Conservation (phyloP, 768 basidiomycete genomes). For the Boletus reticuloceps region DNA sequence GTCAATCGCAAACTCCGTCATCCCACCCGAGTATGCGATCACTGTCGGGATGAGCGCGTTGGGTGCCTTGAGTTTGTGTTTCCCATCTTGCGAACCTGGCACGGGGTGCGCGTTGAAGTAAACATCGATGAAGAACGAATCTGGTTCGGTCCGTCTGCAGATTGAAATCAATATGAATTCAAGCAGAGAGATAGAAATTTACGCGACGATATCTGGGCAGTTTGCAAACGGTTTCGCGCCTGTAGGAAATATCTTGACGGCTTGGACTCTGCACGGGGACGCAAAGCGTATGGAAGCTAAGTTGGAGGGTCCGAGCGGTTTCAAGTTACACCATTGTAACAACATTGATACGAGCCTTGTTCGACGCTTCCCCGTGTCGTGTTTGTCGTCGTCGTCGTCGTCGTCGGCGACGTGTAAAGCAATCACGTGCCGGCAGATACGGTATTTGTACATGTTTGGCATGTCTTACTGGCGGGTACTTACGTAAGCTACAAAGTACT, state of each 20-base stretch:
- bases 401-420: neutral
- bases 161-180: neutral
- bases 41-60: slow-evolving; percentile 73
- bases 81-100: slow-evolving; percentile 39
- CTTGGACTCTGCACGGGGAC: slow-evolving; percentile 62
- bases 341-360: slow-evolving; percentile 37
- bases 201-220: slow-evolving; percentile 64
- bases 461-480: neutral
- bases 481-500: neutral
- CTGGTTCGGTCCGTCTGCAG: slow-evolving; percentile 64
- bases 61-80: slow-evolving; percentile 59
- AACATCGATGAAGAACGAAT: slow-evolving; percentile 69
- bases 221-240: slow-evolving; percentile 59
- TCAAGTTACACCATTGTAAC: slow-evolving; percentile 66
- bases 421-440: slow-evolving; percentile 14
- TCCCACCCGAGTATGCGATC: slow-evolving; percentile 69
- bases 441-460: slow-evolving; percentile 17
- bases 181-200: slow-evolving; percentile 20
- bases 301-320: slow-evolving; percentile 53
- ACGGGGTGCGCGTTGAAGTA: slow-evolving; percentile 72
- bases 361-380: neutral
- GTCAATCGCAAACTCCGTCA: slow-evolving; percentile 62
- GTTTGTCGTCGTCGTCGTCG: neutral
- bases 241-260: slow-evolving; percentile 68
- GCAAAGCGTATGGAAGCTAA: slow-evolving; percentile 73